Base-by-base conservation (phyloP, 2,329 filamentous ascomycete genomes). In the Pseudogymnoascus sp. region DNA sequence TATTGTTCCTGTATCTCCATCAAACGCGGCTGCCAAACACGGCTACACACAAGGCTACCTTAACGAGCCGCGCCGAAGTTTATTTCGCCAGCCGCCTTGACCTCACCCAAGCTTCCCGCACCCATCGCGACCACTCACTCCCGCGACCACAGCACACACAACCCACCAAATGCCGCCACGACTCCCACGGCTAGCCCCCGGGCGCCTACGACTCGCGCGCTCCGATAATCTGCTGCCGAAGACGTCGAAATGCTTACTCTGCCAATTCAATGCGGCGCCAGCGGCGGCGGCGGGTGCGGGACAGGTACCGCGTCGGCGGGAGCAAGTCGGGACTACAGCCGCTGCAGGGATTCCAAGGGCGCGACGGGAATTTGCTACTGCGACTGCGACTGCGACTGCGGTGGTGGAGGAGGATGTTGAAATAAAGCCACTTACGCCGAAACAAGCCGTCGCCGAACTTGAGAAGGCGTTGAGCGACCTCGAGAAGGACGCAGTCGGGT, bases 401-500 rank as follows among this genome's bases (percentile, higher is more conserved):
- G 59, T 44, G 23, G 37, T 21, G 23, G n/a, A 61, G 28, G 21
- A 10, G 6, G 21, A 33, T 18, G 12, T 5, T 1, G 50, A 56
- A 10, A 12, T 5, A 1, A 56, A 56, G 50, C 23, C 23, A n/a
- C 16, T 31, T n/a, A 56, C 50, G 1, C 50, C 18, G 28, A 56
- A n/a, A 21, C 38, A 63, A 10, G 62, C 68, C 8, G 60, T 69
- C 44, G 59, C 25, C 2, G 66, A 70, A 47, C 66, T 74, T n/a
- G 66, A 65, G 14, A 63, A 69, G 38, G 69, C 83, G 2, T 77
- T 92, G 0, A 73, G 79, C 1, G 80, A 83, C 21, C 78, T 93
- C 2, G 81, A 88, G 69, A 82, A 81, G 61, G 77, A 83, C 59
- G 84, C 85, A 1, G 80, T 83, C 23, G 82, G 79, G 64, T 81